Evolutionary conservation across 371 early-diverging fungal species (phyloP).

Genomic region (Coemansia linderi): DNA sequence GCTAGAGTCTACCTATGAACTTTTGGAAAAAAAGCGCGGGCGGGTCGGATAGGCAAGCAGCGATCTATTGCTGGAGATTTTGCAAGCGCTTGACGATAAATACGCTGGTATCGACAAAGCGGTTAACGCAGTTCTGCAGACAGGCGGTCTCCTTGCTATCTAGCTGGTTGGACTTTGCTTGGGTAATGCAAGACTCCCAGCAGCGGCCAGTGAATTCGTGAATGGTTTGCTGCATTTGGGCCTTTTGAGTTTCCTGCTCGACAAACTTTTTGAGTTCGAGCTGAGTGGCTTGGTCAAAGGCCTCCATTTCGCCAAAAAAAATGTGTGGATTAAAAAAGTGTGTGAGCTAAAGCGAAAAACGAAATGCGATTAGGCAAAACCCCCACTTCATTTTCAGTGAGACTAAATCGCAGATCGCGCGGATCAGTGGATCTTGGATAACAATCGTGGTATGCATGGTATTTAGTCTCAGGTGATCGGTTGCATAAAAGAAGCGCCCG

Average conservation of each 20-base stretch:
- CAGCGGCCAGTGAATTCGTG: conserved; percentile 75
- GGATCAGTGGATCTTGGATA: conserved; percentile 56
- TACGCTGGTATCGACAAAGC: conserved; percentile 77
- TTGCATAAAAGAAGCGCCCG: background rate
- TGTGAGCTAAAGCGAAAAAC: too few relatives aligned
- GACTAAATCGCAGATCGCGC: background rate
- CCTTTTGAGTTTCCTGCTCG: conserved; percentile 79
- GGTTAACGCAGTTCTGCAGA: conserved; percentile 78
- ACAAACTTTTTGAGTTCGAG: conserved; percentile 88
- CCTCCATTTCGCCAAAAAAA: background rate
- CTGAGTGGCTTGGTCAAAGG: conserved; percentile 65
- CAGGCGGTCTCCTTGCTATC: conserved; percentile 71
- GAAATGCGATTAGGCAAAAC: too few relatives aligned
- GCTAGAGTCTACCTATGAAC: too few relatives aligned
- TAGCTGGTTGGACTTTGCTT: conserved; percentile 65
- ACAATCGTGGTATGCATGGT: conserved; percentile 53
- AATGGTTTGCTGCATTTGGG: conserved; percentile 69
- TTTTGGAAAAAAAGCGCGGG: too few relatives aligned
- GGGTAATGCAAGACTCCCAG: conserved; percentile 80
- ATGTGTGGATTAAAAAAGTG: background rate
- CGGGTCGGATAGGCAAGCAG: too few relatives aligned
- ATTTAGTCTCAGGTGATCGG: background rate
- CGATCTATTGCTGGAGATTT: conserved; percentile 12
- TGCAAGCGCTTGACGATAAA: conserved; percentile 72
- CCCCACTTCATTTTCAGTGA: background rate